Percentiles rank a stretch among this genome's conserved stretches.
Evolutionary conservation across 805 yeast genomes (phyloP).

Genomic region (Tetrapisispora iriomotensis): DNA sequence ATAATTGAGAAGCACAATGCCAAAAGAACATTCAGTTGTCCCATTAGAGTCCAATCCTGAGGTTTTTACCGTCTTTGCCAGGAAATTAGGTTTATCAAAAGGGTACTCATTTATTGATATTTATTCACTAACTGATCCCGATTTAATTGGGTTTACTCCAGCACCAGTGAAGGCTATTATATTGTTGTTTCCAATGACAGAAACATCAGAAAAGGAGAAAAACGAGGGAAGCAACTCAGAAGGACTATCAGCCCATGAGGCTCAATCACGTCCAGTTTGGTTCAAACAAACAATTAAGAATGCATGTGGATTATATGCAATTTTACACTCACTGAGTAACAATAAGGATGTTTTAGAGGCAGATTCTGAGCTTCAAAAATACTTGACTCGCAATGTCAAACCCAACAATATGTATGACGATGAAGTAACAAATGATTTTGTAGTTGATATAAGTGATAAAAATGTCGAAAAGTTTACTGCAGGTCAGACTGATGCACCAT

Average conservation of each 20-base stretch:
- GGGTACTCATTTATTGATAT: constrained; percentile 65
- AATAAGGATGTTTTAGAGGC: constrained; percentile 19
- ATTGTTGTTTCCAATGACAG: constrained; percentile 74
- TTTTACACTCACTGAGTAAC: constrained; percentile 53
- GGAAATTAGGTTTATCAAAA: constrained; percentile 54
- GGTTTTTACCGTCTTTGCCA: constrained; percentile 63
- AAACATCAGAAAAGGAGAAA: constrained; percentile 41
- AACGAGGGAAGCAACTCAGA: constrained; percentile 3
- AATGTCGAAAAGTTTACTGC: constrained; percentile 23
- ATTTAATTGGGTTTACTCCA: constrained; percentile 69
- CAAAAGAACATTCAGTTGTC: constrained; percentile 39
- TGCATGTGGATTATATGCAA: constrained; percentile 88
- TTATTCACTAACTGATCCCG: constrained; percentile 75
- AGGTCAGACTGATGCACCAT: constrained; percentile 64
- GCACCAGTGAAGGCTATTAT: constrained; percentile 69
- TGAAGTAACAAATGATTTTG: constrained; percentile 31
- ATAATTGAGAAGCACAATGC: neutral
- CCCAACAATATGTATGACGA: constrained; percentile 36
- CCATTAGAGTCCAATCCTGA: constrained; percentile 90
- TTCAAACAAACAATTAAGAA: constrained; percentile 74
- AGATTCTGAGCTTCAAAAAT: constrained; percentile 13
- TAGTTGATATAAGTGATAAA: constrained; percentile 14
- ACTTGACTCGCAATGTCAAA: neutral
- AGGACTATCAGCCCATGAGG: neutral
- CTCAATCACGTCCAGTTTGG: constrained; percentile 43